These are phyloP conservation scores for Amauroascus verrucosus DNA, from an alignment of 2,329 filamentous ascomycete species.

Conservation along the genomic window DNA sequence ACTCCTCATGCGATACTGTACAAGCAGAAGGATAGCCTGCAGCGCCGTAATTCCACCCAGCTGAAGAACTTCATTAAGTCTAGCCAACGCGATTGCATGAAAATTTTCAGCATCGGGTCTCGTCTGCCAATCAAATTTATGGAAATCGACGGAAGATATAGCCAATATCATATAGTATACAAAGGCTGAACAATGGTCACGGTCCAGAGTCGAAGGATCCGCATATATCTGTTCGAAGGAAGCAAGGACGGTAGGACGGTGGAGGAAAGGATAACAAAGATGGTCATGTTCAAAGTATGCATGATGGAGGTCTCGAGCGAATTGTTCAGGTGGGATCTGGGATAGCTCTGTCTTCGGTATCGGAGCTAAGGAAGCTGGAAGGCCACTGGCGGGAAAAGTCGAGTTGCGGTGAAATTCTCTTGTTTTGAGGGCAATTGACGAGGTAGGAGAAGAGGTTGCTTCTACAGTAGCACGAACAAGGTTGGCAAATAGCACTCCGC, in stretches of 20 bases:
- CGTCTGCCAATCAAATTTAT: conserved; percentile 39
- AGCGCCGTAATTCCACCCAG: conserved; percentile 30
- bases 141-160: conserved; percentile 36
- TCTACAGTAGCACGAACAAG: conserved; percentile 26
- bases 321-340: conserved; percentile 25
- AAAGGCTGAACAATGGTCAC: conserved; percentile 29
- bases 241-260: conserved; percentile 22
- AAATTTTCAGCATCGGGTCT: conserved; percentile 37
- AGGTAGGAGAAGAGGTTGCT: conserved; percentile 11
- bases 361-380: conserved; percentile 17
- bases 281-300: conserved; percentile 38
- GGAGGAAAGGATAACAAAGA: conserved; percentile 37
- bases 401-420: conserved; percentile 4
- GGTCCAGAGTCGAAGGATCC: conserved; percentile 20
- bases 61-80: conserved; percentile 31
- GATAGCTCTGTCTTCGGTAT: conserved; percentile 5
- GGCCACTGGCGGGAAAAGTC: conserved; percentile 11
- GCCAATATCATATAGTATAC: conserved; percentile 38
- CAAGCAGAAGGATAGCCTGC: conserved; percentile 37
- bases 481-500: conserved; percentile 33
- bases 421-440: conserved; percentile 12
- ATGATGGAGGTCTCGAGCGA: conserved; percentile 31
- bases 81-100: conserved; percentile 32
- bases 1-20: conserved; percentile 37
- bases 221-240: conserved; percentile 18